A percentile compares a stretch with the other conserved stretches of the same genome.
These are phyloP conservation scores for Xylariaceae sp. DNA, from an alignment of 2,329 filamentous ascomycete species.

Conservation along the genomic window DNA sequence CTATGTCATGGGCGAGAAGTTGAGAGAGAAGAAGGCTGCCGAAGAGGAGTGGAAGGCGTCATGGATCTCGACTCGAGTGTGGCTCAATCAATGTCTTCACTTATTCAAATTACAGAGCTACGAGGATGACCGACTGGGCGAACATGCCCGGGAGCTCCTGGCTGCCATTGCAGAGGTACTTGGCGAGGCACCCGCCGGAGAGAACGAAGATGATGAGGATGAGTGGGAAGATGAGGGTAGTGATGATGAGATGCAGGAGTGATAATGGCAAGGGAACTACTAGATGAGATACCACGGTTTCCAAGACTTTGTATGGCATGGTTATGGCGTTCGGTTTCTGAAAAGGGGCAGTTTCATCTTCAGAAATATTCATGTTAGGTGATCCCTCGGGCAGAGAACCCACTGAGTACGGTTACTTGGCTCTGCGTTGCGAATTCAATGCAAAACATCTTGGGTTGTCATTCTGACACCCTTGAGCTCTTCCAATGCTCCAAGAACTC, in stretches of 20 bases:
- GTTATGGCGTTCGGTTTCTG: slow-evolving; percentile 20
- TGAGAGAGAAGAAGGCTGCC: slow-evolving; percentile 40
- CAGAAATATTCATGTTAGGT: not conserved
- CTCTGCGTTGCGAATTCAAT: not conserved
- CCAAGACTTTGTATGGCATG: slow-evolving; percentile 17
- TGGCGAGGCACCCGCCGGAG: slow-evolving; percentile 53
- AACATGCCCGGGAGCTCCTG: slow-evolving; percentile 71
- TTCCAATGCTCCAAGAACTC: slow-evolving; percentile 18
- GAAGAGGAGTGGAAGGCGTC: slow-evolving; percentile 53
- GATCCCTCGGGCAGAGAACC: slow-evolving; percentile 5
- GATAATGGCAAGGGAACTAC: not conserved
- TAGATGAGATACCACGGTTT: slow-evolving; percentile 20
- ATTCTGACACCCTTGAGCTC: slow-evolving; percentile 5
- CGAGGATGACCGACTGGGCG: slow-evolving; percentile 73
- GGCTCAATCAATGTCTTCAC: slow-evolving; percentile 75
- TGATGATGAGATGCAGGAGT: slow-evolving; percentile 55
- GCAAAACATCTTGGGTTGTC: slow-evolving; percentile 4
- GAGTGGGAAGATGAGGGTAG: slow-evolving; percentile 44
- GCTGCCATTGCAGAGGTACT: slow-evolving; percentile 59
- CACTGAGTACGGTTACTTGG: slow-evolving; percentile 9
- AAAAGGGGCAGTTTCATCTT: slow-evolving; percentile 14
- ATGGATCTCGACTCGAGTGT: slow-evolving; percentile 72
- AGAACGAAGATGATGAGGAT: slow-evolving; percentile 51
- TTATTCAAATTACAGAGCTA: slow-evolving; percentile 79
- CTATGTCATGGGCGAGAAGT: slow-evolving; percentile 71